Evolutionary conservation across 2,329 filamentous ascomycete species (phyloP).

Genomic region (Xylaria hypoxylon): DNA sequence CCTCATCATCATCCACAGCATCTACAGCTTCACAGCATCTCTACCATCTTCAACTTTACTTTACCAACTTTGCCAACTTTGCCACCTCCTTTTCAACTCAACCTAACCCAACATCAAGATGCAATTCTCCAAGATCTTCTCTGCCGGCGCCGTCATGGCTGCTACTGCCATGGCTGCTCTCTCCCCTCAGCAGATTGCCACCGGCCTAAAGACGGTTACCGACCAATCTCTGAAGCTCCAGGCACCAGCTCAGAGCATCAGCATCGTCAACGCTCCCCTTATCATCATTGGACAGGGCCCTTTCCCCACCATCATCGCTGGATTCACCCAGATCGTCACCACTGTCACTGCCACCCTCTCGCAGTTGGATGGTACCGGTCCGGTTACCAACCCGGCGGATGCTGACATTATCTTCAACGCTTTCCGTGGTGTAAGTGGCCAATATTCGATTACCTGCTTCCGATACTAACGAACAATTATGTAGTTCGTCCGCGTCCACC

Average conservation of each 20-base stretch:
- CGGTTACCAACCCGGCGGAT: constrained; percentile 25
- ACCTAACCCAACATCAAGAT: constrained; percentile 25
- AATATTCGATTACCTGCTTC: not conserved
- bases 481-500: constrained; percentile 33
- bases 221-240: constrained; percentile 25
- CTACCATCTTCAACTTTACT: constrained; percentile 15
- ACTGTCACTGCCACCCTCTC: constrained; percentile 6
- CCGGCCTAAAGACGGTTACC: constrained; percentile 24
- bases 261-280: constrained; percentile 31
- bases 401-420: constrained; percentile 29
- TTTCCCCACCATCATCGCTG: constrained; percentile 22
- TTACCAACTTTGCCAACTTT: not conserved
- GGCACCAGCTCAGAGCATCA: constrained; percentile 32
- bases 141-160: constrained; percentile 35
- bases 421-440: constrained; percentile 30
- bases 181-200: constrained; percentile 27
- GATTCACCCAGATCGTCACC: constrained; percentile 34
- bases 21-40: constrained; percentile 1
- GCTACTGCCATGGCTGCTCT: constrained; percentile 29
- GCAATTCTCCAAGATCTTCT: constrained; percentile 38
- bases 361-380: constrained; percentile 1
- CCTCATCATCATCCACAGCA: constrained; percentile 29
- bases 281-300: constrained; percentile 33
- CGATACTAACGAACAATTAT: not conserved
- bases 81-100: not conserved